Conservation (phyloP, 2,329 filamentous ascomycete species). For the Calonectria leucothoes region DNA sequence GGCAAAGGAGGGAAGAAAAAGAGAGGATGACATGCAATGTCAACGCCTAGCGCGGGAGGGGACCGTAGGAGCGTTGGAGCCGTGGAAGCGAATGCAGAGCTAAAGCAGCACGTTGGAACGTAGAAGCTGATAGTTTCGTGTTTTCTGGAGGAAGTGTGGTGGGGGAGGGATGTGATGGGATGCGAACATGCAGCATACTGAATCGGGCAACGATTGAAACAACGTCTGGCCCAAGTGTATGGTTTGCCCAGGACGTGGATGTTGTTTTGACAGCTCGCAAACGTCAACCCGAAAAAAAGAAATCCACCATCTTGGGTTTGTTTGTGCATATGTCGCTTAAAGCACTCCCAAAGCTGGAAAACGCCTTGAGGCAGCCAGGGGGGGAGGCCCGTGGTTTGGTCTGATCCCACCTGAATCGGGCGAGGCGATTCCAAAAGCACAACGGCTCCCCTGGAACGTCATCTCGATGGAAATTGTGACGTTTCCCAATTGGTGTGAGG, state of each 20-base stretch:
- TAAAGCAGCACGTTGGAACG: background rate
- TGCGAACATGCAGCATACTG: conserved; percentile 3
- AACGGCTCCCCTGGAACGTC: conserved; percentile 34
- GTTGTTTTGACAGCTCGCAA: background rate
- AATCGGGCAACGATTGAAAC: conserved; percentile 8
- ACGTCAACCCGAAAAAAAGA: background rate
- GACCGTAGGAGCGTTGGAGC: background rate
- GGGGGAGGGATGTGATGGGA: background rate
- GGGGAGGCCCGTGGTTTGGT: background rate
- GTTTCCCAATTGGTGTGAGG: conserved; percentile 27
- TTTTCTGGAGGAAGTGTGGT: background rate
- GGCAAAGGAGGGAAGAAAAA: no score
- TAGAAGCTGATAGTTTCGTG: background rate
- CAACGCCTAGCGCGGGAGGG: background rate
- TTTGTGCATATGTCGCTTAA: background rate
- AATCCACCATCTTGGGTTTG: conserved; percentile 1
- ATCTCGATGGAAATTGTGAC: conserved; percentile 30
- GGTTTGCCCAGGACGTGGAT: background rate
- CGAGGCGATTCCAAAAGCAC: conserved; percentile 21
- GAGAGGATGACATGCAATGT: background rate
- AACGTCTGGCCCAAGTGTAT: background rate
- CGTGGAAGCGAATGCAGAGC: background rate
- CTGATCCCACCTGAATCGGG: conserved; percentile 37
- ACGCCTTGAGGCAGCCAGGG: conserved; percentile 7
- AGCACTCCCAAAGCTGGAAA: background rate